Base-by-base conservation (phyloP, 2,329 filamentous ascomycete genomes). In the Magnaporthiopsis incrustans region DNA sequence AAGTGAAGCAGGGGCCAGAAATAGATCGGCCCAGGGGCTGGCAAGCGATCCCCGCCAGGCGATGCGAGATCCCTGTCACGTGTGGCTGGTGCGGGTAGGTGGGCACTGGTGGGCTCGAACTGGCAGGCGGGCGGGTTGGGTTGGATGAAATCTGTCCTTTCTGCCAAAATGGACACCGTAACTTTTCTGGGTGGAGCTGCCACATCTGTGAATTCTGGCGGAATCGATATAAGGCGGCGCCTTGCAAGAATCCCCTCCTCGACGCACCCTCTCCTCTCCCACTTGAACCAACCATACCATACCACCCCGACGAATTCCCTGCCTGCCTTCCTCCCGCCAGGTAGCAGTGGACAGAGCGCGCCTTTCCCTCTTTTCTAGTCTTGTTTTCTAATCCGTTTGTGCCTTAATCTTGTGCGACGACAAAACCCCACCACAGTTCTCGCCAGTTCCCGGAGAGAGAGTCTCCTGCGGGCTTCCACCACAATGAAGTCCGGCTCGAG, bases 131-230 rank as follows among this genome's bases (percentile, higher is more conserved):
- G 12, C 10, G 15, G 26, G 15, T 57, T 64, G 30, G 30, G 30
- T 62, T 67, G 66, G 69, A 72, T 78, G 78, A 77, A 79, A 81
- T 80, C 77, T 81, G 78, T 79, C 78, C 78, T 81, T 77, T 79
- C 77, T 59, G 56, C 72, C 73, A 70, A 72, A 76, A 70, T 78
- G 77, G 77, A 79, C 78, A 80, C 77, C 73, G 22, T 70, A 70
- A 76, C 72, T 70, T 12, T 73, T 76, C 75, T 71, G 66, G 70
- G 68, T 67, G 67, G 67, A 64, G 65, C 65, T 59, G 62, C 62
- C 62, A 63, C 62, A 57, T 63, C 14, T 12, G 30, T 22, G 18
- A 53, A 35, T 30, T 38, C 32, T 18, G 56, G n/a, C 18, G 25
- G 44, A 58, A 27, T 58, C 57, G 57, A 58, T 58, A 58, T 58